Conservation (phyloP, 2,329 filamentous ascomycete genomes). For the Akanthomyces lecanii region DNA sequence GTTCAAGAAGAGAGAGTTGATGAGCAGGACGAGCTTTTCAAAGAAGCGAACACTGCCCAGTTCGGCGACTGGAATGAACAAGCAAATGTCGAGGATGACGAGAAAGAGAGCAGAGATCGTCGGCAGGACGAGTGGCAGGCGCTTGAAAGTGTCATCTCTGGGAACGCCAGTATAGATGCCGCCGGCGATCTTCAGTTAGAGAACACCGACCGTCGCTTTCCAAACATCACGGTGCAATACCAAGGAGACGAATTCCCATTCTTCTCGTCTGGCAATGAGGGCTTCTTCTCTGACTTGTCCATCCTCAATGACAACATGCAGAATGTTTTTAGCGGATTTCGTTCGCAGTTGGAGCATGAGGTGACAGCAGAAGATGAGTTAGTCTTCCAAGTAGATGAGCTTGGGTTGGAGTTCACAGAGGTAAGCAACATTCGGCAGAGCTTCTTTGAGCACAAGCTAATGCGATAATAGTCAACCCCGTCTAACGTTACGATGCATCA, state of each 20-base stretch:
- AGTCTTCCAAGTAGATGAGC: conserved; percentile 47
- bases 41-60: conserved; percentile 10
- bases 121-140: conserved; percentile 7
- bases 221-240: conserved; percentile 39
- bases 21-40: conserved; percentile 6
- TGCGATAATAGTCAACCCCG: conserved; percentile 32
- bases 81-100: conserved; percentile 3
- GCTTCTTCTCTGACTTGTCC: conserved; percentile 43
- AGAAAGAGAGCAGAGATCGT: conserved; percentile 7
- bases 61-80: not conserved
- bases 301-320: conserved; percentile 42
- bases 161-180: conserved; percentile 4
- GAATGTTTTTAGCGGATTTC: conserved; percentile 40
- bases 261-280: conserved; percentile 32
- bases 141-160: not conserved
- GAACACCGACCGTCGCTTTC: conserved; percentile 23
- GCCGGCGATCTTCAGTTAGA: conserved; percentile 13
- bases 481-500: conserved; percentile 37
- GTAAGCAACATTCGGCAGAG: conserved; percentile 28
- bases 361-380: conserved; percentile 44
- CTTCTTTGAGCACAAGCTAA: conserved; percentile 24
- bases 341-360: conserved; percentile 43
- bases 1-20: not conserved
- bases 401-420: conserved; percentile 51
- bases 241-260: conserved; percentile 41